Percentiles rank a stretch among this genome's conserved stretches.
phyloP scores from a whole-genome alignment of 2,329 filamentous ascomycete species.

The Amphichorda felina region DNA sequence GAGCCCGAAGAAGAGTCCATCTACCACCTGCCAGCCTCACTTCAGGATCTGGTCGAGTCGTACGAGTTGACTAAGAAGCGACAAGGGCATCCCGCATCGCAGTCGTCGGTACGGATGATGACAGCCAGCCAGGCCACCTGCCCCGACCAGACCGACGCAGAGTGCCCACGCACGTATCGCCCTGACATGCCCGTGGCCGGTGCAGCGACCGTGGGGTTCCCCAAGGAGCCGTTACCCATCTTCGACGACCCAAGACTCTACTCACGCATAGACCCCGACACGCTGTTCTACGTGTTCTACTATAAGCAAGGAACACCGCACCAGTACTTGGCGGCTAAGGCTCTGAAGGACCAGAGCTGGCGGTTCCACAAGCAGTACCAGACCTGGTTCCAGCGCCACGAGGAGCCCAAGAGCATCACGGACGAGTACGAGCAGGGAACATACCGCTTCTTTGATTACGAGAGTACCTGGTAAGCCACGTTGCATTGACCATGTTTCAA shows the following conservation, averaged over 20 bases:
- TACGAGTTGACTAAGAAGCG: slow-evolving; percentile 76
- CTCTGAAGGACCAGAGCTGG: slow-evolving; percentile 98
- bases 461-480: slow-evolving; percentile 79
- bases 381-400: slow-evolving; percentile 97
- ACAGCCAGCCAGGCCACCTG: slow-evolving; percentile 60
- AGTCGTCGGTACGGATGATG: slow-evolving; percentile 62
- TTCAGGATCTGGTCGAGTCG: slow-evolving; percentile 84
- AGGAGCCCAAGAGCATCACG: slow-evolving; percentile 96
- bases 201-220: slow-evolving; percentile 68
- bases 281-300: slow-evolving; percentile 97
- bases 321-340: slow-evolving; percentile 89
- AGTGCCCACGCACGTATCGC: slow-evolving; percentile 73
- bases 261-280: slow-evolving; percentile 83
- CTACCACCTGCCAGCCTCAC: slow-evolving; percentile 79
- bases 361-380: slow-evolving; percentile 99
- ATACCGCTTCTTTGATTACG: slow-evolving; percentile 98
- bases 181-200: slow-evolving; percentile 70
- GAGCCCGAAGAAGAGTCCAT: slow-evolving; percentile 61
- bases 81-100: slow-evolving; percentile 46
- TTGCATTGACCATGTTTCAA: not conserved
- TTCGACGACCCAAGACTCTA: slow-evolving; percentile 89
- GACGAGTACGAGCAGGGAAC: slow-evolving; percentile 98
- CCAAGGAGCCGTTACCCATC: slow-evolving; percentile 81
- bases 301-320: slow-evolving; percentile 95
- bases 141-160: slow-evolving; percentile 67